A percentile compares a stretch with the other conserved stretches of the same genome.
These are phyloP conservation scores for Exophiala viscosa DNA, from an alignment of 2,329 filamentous ascomycete genomes.

Conservation along the genomic window DNA sequence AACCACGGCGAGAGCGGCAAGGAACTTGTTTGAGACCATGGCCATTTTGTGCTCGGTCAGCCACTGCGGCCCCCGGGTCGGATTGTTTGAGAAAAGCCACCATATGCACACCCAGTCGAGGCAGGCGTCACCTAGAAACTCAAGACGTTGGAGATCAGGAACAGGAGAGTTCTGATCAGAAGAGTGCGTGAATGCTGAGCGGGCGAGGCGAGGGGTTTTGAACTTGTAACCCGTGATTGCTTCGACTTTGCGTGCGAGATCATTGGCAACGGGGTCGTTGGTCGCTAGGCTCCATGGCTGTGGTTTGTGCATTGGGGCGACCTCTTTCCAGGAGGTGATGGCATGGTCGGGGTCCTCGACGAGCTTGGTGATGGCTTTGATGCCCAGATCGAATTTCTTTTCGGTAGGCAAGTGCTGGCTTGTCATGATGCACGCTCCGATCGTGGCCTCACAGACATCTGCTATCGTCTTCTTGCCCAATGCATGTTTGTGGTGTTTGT, in stretches of 20 bases:
- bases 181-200: constrained; percentile 83
- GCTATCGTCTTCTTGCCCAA: constrained; percentile 87
- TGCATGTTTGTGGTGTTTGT: constrained; percentile 51
- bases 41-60: constrained; percentile 98
- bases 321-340: constrained; percentile 68
- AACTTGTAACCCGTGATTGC: constrained; percentile 63
- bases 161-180: constrained; percentile 76
- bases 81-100: constrained; percentile 72
- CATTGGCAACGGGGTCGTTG: constrained; percentile 61
- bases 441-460: constrained; percentile 90
- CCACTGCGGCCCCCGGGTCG: constrained; percentile 86
- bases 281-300: constrained; percentile 18
- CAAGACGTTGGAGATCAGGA: constrained; percentile 83
- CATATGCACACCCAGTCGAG: constrained; percentile 83
- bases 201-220: constrained; percentile 68
- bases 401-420: constrained; percentile 39
- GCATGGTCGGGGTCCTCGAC: constrained; percentile 67
- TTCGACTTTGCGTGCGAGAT: constrained; percentile 64
- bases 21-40: constrained; percentile 97
- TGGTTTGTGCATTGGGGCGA: constrained; percentile 46
- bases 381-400: constrained; percentile 56
- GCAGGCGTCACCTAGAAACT: constrained; percentile 86
- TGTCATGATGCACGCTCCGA: constrained; percentile 72
- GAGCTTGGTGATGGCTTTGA: constrained; percentile 56
- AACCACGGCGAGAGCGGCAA: constrained; percentile 74